Evolutionary conservation across 257 asterid genomes (phyloP).

Genomic region (Salvia splendens): DNA sequence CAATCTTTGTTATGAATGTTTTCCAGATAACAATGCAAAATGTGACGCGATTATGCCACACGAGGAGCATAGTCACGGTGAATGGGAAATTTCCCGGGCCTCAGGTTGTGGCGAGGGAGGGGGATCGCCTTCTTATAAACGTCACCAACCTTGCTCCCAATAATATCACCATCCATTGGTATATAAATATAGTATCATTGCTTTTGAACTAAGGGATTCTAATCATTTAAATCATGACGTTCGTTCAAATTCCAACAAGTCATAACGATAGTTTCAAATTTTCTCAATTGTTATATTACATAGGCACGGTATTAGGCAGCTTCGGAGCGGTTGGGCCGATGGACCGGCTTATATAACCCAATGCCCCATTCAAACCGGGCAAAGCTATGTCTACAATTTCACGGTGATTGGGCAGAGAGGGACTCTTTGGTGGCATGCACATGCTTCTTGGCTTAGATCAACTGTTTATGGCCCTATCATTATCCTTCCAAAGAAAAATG

Average conservation of each 20-base stretch:
- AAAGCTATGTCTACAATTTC: slow-evolving; percentile 29
- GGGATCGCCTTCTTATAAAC: slow-evolving; percentile 57
- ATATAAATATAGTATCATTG: background rate
- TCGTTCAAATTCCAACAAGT: too few relatives aligned
- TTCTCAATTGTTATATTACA: too few relatives aligned
- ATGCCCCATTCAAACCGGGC: slow-evolving; percentile 29
- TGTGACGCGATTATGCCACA: slow-evolving; percentile 63
- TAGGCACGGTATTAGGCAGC: slow-evolving; percentile 31
- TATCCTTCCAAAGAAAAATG: slow-evolving; percentile 55
- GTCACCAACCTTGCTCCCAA: slow-evolving; percentile 52
- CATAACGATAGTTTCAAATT: too few relatives aligned
- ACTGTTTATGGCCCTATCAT: slow-evolving; percentile 62
- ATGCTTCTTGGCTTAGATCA: slow-evolving; percentile 48
- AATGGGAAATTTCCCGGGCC: slow-evolving; percentile 75
- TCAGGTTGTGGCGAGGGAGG: slow-evolving; percentile 57
- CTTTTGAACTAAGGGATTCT: too few relatives aligned
- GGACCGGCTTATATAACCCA: slow-evolving; percentile 30
- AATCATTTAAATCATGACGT: too few relatives aligned
- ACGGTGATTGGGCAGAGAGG: slow-evolving; percentile 26
- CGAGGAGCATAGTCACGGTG: slow-evolving; percentile 66
- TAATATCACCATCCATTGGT: slow-evolving; percentile 71
- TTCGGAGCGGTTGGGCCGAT: slow-evolving; percentile 31
- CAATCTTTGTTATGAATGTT: background rate
- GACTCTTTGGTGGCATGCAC: slow-evolving; percentile 36
- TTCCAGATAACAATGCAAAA: slow-evolving; percentile 50